Percentiles rank a stretch among this genome's conserved stretches.
These are phyloP conservation scores for Dentipellis sp. DNA, from an alignment of 768 basidiomycete genomes.

Conservation along the genomic window DNA sequence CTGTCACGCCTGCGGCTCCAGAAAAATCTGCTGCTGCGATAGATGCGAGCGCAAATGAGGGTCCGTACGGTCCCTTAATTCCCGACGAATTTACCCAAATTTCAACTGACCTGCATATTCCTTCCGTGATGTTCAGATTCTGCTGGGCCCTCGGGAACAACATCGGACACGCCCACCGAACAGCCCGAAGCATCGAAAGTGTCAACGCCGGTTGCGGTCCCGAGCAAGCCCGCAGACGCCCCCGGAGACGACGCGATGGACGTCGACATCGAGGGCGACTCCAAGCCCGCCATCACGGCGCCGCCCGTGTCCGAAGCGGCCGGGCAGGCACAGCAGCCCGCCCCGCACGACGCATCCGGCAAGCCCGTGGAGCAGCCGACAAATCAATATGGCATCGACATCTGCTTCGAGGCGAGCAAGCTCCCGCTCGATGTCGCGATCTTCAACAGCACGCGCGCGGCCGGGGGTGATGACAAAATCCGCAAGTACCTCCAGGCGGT, in stretches of 20 bases:
- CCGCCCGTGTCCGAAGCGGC: conserved; percentile 6
- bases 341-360: conserved; percentile 14
- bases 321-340: conserved; percentile 2
- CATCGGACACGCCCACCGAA: conserved; percentile 4
- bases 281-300: conserved; percentile 9
- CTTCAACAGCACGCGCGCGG: conserved; percentile 84
- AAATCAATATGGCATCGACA: conserved; percentile 54
- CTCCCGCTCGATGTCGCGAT: conserved; percentile 89
- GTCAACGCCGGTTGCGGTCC: neutral
- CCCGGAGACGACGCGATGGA: conserved; percentile 4
- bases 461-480: conserved; percentile 82
- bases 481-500: conserved; percentile 85
- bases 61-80: neutral
- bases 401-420: conserved; percentile 80
- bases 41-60: neutral
- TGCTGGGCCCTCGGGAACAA: neutral
- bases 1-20: conserved; percentile 16
- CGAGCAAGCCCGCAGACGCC: neutral
- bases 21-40: neutral
- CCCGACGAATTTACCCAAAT: neutral
- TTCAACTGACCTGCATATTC: no score
- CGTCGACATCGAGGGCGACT: conserved; percentile 3
- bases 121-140: neutral
- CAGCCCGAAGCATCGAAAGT: conserved; percentile 3
- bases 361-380: conserved; percentile 21